These are phyloP conservation scores for Xylogone sp. DNA, from an alignment of 2,329 filamentous ascomycete species.

Conservation along the genomic window DNA sequence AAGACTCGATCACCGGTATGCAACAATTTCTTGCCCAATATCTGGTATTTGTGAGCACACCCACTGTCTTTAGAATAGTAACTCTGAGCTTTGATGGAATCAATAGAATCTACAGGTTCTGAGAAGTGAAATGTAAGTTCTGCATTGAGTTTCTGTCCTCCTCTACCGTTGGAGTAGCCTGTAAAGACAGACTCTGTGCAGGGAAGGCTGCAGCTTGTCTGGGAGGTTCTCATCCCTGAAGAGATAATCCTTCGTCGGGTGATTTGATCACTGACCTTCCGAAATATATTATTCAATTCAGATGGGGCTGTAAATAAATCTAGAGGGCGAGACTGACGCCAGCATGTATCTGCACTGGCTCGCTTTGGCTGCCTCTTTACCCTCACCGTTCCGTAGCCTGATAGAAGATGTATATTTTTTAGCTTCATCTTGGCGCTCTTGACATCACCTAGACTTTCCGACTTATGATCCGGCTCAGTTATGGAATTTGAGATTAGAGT, in stretches of 20 bases:
- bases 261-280: constrained; percentile 15
- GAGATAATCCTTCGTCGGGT: constrained; percentile 5
- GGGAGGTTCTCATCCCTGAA: constrained; percentile 15
- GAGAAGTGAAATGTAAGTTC: not conserved
- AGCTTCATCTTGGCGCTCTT: constrained; percentile 15
- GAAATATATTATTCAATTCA: constrained; percentile 26
- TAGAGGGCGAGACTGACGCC: constrained; percentile 22
- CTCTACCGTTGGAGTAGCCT: not conserved
- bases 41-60: constrained; percentile 13
- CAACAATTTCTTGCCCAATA: constrained; percentile 22
- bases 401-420: constrained; percentile 23
- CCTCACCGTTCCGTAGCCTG: constrained; percentile 23
- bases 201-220: not conserved
- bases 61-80: constrained; percentile 36
- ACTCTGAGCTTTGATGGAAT: constrained; percentile 23
- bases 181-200: not conserved
- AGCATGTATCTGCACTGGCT: constrained; percentile 13
- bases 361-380: constrained; percentile 19
- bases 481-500: constrained; percentile 10
- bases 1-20: constrained; percentile 21
- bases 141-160: not conserved
- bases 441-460: constrained; percentile 10
- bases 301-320: constrained; percentile 26
- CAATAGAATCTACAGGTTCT: not conserved
- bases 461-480: not conserved